Evolutionary conservation across 1,284 basidiomycete genomes (phyloP).

Genomic region (Ceratobasidium theobromae): DNA sequence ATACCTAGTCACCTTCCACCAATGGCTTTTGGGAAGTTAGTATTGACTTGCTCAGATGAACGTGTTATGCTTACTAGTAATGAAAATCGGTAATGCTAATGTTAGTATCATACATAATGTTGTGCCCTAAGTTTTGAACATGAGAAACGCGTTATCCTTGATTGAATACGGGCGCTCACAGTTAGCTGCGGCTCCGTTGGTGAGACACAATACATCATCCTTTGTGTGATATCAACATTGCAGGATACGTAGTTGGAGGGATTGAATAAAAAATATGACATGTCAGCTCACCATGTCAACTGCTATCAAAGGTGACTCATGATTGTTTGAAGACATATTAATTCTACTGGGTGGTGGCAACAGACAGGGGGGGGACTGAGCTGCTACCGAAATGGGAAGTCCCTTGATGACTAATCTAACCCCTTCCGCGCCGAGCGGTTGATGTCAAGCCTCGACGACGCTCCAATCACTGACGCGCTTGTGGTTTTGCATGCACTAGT

Average conservation of each 20-base stretch:
- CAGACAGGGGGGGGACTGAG: neutral
- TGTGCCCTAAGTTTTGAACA: conserved; percentile 56
- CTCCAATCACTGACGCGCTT: neutral
- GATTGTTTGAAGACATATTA: neutral
- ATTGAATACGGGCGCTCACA: conserved; percentile 50
- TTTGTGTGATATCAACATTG: neutral
- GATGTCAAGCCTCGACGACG: conserved; percentile 20
- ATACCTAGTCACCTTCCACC: conserved; percentile 57
- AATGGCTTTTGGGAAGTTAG: conserved; percentile 51
- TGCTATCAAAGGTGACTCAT: conserved; percentile 2
- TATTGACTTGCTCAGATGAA: conserved; percentile 29
- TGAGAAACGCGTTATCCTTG: conserved; percentile 42
- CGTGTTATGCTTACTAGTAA: conserved; percentile 50
- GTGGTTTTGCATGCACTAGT: neutral
- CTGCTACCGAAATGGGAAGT: too few relatives aligned
- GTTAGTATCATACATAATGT: conserved; percentile 58
- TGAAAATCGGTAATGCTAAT: conserved; percentile 61
- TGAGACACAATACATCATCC: conserved; percentile 74
- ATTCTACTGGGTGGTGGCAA: neutral
- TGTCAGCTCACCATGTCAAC: conserved; percentile 11
- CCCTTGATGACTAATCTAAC: neutral
- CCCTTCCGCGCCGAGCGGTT: neutral
- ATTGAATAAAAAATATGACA: too few relatives aligned
- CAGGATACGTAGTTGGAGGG: neutral
- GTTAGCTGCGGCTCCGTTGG: conserved; percentile 62